A percentile compares a stretch with the other conserved stretches of the same genome.
phyloP scores from a whole-genome alignment of 2,329 filamentous ascomycete species.

The Talaromyces marneffei region DNA sequence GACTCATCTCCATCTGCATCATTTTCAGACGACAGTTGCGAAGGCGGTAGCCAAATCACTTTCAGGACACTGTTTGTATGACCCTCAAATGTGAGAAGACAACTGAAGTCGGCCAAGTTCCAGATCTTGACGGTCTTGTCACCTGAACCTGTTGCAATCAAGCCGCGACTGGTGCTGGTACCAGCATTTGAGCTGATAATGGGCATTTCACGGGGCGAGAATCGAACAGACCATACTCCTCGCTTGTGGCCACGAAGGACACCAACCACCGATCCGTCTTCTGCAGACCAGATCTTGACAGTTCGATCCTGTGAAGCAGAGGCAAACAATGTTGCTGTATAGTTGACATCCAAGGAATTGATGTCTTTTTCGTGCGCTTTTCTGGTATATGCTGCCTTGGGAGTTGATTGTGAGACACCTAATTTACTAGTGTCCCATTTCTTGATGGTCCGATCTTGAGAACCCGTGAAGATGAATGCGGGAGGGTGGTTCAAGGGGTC shows the following conservation, averaged over 20 bases:
- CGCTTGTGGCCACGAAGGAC: conserved; percentile 88
- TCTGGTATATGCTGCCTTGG: conserved; percentile 69
- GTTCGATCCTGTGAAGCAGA: conserved; percentile 95
- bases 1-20: conserved; percentile 31
- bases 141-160: conserved; percentile 84
- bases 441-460: conserved; percentile 92
- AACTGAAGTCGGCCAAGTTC: conserved; percentile 88
- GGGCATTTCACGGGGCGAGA: conserved; percentile 73
- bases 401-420: conserved; percentile 44
- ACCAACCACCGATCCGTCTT: conserved; percentile 84
- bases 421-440: conserved; percentile 74
- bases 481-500: conserved; percentile 76
- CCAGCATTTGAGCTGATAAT: conserved; percentile 67
- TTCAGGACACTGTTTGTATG: conserved; percentile 95
- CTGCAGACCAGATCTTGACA: conserved; percentile 91
- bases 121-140: conserved; percentile 96
- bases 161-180: conserved; percentile 66
- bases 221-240: conserved; percentile 93
- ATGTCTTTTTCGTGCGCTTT: conserved; percentile 99
- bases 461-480: conserved; percentile 80
- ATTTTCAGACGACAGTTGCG: conserved; percentile 31
- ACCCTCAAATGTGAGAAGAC: conserved; percentile 88
- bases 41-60: conserved; percentile 72
- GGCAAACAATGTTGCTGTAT: conserved; percentile 72
- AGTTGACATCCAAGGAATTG: conserved; percentile 82